Evolutionary conservation across 768 basidiomycete species (phyloP), one percentile per base, ranked within the genome.

Genomic region (Suillus tomentosus): DNA sequence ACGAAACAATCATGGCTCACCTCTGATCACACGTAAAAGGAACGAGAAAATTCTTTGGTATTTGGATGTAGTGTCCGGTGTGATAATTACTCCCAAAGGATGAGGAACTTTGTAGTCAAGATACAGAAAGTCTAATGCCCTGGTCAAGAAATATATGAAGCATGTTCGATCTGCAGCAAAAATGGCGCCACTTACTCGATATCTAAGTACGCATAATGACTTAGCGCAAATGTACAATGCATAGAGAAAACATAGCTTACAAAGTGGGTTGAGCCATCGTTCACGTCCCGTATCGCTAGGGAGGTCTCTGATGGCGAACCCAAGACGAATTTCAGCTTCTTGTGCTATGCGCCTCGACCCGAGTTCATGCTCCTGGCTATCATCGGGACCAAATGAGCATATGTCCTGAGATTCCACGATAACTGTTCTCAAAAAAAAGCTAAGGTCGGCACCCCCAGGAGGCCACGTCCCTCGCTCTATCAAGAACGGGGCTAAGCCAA

Each of bases 71-170:
- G 91, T 83, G 5, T 84, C 80, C 1, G 85, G 79, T 2, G 92
- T 86, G 39, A 96, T 89, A 11, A 96, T 72, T 13, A 88, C 81
- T 54, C 87, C 85, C 45, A 96, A 78, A 0, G 93, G 85, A n/a
- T 81, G 81, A 2, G 94, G 92, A n/a, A 92, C 89, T 69, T 90
- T 90, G 74, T 96, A 96, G 67, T 94, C 87, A 79, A 96, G 87
- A 71, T 92, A 93, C 15, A 96, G 77, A 72, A 96, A 96, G 73
- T 96, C 95, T 50, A 96, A 74, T 8, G 95, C 94, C 73, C 92
- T 93, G 67, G 6, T 37, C 57, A 19, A 66, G 36, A 54, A 72
- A 40, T 68, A 31, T n/a, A 61, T 19, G 34, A 15, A 53, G 19
- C 1, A 39, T 34, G 7, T 42, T 40, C 4, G 2, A 22, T 19